phyloP scores from a whole-genome alignment of 805 yeast species.

The Myxozyma neotropica region DNA sequence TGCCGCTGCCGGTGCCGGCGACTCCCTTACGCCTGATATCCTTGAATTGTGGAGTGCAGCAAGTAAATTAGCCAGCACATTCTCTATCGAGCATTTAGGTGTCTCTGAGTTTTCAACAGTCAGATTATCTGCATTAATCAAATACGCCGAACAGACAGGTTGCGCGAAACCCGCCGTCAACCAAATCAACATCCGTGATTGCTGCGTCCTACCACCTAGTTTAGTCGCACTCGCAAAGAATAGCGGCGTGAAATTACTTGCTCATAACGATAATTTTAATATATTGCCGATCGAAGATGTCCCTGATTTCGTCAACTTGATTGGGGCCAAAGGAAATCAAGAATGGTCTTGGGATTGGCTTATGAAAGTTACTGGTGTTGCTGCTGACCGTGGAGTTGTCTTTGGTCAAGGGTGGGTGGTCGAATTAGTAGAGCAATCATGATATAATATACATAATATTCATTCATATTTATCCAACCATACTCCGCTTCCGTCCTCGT shows the following conservation, averaged over 20 bases:
- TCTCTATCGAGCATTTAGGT: slow-evolving; percentile 34
- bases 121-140: slow-evolving; percentile 34
- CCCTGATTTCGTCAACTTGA: slow-evolving; percentile 1
- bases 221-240: slow-evolving; percentile 38
- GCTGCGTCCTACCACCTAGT: slow-evolving; percentile 44
- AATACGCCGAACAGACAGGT: slow-evolving; percentile 22
- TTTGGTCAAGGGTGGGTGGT: slow-evolving; percentile 31
- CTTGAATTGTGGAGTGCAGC: slow-evolving; percentile 35
- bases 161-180: slow-evolving; percentile 34
- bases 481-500: slow-evolving; percentile 93
- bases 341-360: slow-evolving; percentile 31
- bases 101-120: slow-evolving; percentile 40
- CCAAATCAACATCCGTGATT: slow-evolving; percentile 43
- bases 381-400: slow-evolving; percentile 32
- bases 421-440: slow-evolving; percentile 1
- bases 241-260: slow-evolving; percentile 38
- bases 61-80: slow-evolving; percentile 20
- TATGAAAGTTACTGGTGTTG: slow-evolving; percentile 25
- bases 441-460: not conserved
- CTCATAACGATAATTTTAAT: slow-evolving; percentile 43
- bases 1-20: not conserved
- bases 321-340: not conserved
- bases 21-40: slow-evolving; percentile 19
- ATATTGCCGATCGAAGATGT: slow-evolving; percentile 31
- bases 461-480: slow-evolving; percentile 65